Conservation (phyloP, 2,329 filamentous ascomycete species). For the Talaromyces rugulosus region DNA sequence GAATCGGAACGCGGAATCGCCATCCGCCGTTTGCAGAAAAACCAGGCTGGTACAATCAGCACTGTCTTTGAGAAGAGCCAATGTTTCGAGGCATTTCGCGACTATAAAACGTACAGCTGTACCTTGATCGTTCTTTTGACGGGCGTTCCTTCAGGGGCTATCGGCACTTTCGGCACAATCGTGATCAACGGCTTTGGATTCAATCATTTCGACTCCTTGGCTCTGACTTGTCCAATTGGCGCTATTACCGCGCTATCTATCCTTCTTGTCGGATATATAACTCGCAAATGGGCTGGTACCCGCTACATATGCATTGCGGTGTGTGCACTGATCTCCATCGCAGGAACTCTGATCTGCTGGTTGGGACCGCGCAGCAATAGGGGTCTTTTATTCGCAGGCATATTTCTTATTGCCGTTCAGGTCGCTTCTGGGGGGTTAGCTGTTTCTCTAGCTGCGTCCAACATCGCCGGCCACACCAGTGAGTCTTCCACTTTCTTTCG, state of each 20-base stretch:
- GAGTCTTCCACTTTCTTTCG: not conserved
- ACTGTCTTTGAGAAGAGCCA: not conserved
- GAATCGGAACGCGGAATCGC: slow-evolving; percentile 47
- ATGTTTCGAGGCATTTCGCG: slow-evolving; percentile 5
- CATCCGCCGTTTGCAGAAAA: slow-evolving; percentile 43
- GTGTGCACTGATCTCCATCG: slow-evolving; percentile 1
- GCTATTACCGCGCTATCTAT: slow-evolving; percentile 5
- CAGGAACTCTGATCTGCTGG: slow-evolving; percentile 8
- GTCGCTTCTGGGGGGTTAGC: slow-evolving; percentile 9
- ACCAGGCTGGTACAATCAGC: slow-evolving; percentile 3
- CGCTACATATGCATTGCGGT: slow-evolving; percentile 3
- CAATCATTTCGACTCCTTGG: slow-evolving; percentile 5
- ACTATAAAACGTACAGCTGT: slow-evolving; percentile 7
- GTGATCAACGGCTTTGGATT: slow-evolving; percentile 9
- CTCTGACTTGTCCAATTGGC: slow-evolving; percentile 6
- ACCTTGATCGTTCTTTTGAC: slow-evolving; percentile 4
- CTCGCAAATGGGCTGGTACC: not conserved
- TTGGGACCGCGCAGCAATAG: not conserved
- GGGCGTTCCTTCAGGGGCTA: slow-evolving; percentile 4
- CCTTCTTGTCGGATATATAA: slow-evolving; percentile 1
- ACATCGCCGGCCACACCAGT: slow-evolving; percentile 8
- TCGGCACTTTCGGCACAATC: slow-evolving; percentile 8
- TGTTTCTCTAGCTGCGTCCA: slow-evolving; percentile 7
- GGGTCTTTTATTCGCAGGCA: slow-evolving; percentile 7
- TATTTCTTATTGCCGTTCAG: slow-evolving; percentile 7